Evolutionary conservation across 257 asterid genomes (phyloP), one percentile per base, ranked within the genome.

Genomic region (Jacaranda copaia): DNA sequence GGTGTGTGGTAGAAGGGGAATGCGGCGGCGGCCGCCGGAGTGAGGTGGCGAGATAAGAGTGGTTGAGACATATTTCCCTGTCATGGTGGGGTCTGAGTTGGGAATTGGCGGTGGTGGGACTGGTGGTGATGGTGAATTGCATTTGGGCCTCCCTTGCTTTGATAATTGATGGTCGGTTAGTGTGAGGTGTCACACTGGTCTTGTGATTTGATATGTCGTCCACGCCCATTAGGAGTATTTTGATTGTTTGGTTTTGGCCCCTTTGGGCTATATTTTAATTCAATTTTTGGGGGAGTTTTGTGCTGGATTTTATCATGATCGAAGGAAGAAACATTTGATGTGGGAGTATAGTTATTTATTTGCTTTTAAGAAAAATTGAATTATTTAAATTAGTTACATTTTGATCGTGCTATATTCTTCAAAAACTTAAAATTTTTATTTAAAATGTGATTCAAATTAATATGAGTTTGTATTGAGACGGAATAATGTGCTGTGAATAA

Each of bases 131-230:
- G 65, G 51, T 58, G 55, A 70, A 40, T 79, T 69, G 68, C 68
- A 19, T 32, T 58, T 12, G 48, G 10, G 64, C 1, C 25, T 11
- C n/a, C 10, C 3, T 55, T 8, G 51, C 25, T 51, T 68, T 63
- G 40, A 15, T 84, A 67, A 74, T 73, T 68, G 9, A 72, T 73
- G 89, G 91, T 75, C 89, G 91, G 91, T 82, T 80, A 57, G 15
- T 59, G 12, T 74, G 83, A 70, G 39, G 81, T 60, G 80, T 55
- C 79, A 38, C 66, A 11, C 52, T 12, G 11, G 6, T 42, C 56
- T 4, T 74, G 18, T 82, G 84, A 83, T 81, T 78, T 76, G 77
- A 83, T 39, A 42, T 40, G 68, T 77, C 51, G 5, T 42, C 74
- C 14, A 5, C 14, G 35, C 16, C 62, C 35, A 43, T 18, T 16